Evolutionary conservation across 23 red algal species (phyloP).

Genomic region (Gracilaria gracilis): DNA sequence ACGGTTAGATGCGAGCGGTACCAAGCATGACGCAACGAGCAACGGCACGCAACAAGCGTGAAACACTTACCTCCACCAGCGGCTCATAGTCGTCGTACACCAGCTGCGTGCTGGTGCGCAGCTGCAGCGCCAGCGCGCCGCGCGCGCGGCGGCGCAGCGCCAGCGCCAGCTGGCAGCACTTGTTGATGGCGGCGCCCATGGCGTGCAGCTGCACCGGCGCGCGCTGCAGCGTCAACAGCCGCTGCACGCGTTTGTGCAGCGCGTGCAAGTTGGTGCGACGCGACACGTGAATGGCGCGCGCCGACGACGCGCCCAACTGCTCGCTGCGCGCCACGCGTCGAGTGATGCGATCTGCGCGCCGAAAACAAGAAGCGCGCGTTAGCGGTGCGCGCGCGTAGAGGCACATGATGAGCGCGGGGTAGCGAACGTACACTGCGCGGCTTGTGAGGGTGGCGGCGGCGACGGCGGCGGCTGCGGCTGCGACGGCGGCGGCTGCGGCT

Average conservation of each 20-base stretch:
- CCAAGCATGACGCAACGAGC: no score
- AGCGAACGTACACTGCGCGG: neutral
- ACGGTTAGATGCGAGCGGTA: no score
- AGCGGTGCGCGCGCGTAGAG: neutral
- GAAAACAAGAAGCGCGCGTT: no score
- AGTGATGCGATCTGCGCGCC: neutral
- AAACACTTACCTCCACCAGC: slow-evolving; percentile 47
- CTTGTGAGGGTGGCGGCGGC: no score
- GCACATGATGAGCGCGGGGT: no score
- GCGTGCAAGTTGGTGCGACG: neutral
- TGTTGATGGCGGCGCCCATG: slow-evolving; percentile 51
- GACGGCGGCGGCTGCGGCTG: no score
- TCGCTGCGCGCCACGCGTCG: neutral
- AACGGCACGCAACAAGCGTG: neutral
- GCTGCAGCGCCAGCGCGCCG: neutral
- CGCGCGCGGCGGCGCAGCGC: slow-evolving; percentile 2
- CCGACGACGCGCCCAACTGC: neutral
- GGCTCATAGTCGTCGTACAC: slow-evolving; percentile 58
- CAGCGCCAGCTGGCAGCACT: slow-evolving; percentile 38
- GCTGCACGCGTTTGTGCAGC: neutral
- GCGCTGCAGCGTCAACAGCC: neutral
- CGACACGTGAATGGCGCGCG: slow-evolving; percentile 5
- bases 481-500: no score
- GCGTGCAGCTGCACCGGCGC: slow-evolving; percentile 30
- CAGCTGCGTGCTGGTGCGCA: slow-evolving; percentile 23